Evolutionary conservation across 192 early-diverging fungal genomes (phyloP).

Genomic region (Umbelopsis sp.): DNA sequence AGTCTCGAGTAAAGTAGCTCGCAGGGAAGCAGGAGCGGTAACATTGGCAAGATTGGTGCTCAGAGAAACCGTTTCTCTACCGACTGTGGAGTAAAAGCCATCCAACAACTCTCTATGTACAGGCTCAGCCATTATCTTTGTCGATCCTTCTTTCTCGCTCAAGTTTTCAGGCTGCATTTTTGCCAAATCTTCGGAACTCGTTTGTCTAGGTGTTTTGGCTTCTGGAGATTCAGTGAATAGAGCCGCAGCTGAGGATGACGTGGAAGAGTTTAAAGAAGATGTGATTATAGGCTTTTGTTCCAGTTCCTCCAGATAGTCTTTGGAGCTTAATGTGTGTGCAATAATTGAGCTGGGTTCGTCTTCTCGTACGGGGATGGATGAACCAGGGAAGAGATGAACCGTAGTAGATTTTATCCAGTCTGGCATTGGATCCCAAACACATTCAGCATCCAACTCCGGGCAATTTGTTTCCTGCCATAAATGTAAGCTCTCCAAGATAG

Average conservation of each 20-base stretch:
- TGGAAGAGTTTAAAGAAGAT: not conserved
- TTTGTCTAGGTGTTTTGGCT: not conserved
- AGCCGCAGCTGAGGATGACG: not conserved
- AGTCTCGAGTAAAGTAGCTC: not conserved
- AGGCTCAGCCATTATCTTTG: not conserved
- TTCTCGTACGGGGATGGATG: conserved; percentile 82
- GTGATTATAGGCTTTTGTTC: conserved; percentile 2
- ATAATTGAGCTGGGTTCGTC: conserved; percentile 91
- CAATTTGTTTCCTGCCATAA: conserved; percentile 56
- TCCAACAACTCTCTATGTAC: not conserved
- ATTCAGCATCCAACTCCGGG: conserved; percentile 24
- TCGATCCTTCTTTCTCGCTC: not conserved
- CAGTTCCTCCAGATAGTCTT: not conserved
- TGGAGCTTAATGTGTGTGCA: conserved; percentile 76
- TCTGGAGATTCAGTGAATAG: conserved; percentile 9
- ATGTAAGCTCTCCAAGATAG: conserved; percentile 41
- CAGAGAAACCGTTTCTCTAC: not conserved
- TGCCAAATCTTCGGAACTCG: not conserved
- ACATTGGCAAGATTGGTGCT: not conserved
- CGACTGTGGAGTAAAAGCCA: conserved; percentile 14
- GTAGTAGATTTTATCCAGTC: conserved; percentile 9
- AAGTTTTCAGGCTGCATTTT: not conserved
- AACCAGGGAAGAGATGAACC: conserved; percentile 80
- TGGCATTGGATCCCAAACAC: conserved; percentile 43
- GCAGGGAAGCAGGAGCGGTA: not conserved